These are phyloP conservation scores for sorghum (Sorghum bicolor) DNA, from an alignment of 176 grass and related monocot species.

Conservation along the genomic window DNA sequence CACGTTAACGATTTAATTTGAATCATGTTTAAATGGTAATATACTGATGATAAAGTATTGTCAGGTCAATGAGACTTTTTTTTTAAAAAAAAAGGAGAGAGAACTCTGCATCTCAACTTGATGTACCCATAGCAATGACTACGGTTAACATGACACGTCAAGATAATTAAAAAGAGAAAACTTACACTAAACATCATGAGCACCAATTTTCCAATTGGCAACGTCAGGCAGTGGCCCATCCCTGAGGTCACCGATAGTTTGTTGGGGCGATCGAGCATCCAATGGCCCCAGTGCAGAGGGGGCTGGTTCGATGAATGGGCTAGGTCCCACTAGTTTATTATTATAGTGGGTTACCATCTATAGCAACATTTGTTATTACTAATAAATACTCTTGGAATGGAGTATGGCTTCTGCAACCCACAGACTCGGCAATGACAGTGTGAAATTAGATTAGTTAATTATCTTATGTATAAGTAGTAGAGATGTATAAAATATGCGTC, in stretches of 20 bases:
- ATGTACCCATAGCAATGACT: conserved; percentile 18
- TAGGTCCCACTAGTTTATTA: conserved; percentile 3
- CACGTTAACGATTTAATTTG: too few relatives aligned
- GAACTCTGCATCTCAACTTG: not conserved
- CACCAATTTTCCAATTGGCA: not conserved
- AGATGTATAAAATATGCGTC: not conserved
- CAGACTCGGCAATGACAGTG: not conserved
- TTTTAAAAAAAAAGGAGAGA: not conserved
- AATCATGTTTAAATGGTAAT: not conserved
- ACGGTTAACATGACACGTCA: not conserved
- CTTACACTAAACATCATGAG: not conserved
- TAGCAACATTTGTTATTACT: not conserved
- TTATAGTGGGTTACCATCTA: not conserved
- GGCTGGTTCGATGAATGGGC: not conserved
- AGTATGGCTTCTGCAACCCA: not conserved
- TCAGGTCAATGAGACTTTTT: too few relatives aligned
- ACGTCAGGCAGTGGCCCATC: conserved; percentile 30
- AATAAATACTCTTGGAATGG: not conserved
- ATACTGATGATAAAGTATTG: not conserved
- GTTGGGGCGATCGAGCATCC: conserved; percentile 7
- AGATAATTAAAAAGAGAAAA: conserved; percentile 13
- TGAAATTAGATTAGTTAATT: not conserved
- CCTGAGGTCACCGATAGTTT: conserved; percentile 12
- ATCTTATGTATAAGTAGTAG: not conserved
- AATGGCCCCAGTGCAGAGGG: not conserved